Evolutionary conservation across 768 basidiomycete species (phyloP).

Genomic region (Russula lepida): DNA sequence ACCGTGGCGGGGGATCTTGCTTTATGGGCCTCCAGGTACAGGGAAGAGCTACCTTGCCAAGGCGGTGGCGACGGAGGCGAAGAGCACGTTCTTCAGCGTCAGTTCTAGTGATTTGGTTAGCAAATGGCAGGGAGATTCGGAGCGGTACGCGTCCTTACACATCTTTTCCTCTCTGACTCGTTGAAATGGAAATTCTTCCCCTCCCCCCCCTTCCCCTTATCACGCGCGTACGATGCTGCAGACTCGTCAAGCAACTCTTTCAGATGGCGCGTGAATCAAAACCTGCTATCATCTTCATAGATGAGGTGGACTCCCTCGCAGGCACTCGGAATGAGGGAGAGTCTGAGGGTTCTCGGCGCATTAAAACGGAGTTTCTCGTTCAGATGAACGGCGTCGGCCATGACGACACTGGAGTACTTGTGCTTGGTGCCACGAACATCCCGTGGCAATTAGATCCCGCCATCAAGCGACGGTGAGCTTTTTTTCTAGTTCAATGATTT

Average conservation of each 20-base stretch:
- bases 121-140: constrained; percentile 99
- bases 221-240: constrained; percentile 26
- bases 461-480: constrained; percentile 80
- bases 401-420: constrained; percentile 92
- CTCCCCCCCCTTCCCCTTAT: background rate
- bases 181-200: background rate
- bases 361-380: constrained; percentile 96
- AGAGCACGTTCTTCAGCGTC: constrained; percentile 97
- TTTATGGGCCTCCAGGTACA: constrained; percentile 97
- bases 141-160: constrained; percentile 50
- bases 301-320: constrained; percentile 95
- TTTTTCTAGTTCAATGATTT: background rate
- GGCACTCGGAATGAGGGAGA: constrained; percentile 95
- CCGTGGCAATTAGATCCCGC: constrained; percentile 98
- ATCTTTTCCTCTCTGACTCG: background rate
- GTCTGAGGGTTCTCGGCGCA: constrained; percentile 91
- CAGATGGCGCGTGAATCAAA: constrained; percentile 93
- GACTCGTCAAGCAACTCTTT: constrained; percentile 93
- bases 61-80: constrained; percentile 97
- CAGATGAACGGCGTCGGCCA: constrained; percentile 99
- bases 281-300: constrained; percentile 97
- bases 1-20: constrained; percentile 91
- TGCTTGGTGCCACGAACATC: constrained; percentile 96
- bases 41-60: constrained; percentile 97
- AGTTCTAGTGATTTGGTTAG: constrained; percentile 92